Base-by-base conservation (phyloP, 495 filamentous ascomycete genomes). In the Rhizodiscina lignyota region DNA sequence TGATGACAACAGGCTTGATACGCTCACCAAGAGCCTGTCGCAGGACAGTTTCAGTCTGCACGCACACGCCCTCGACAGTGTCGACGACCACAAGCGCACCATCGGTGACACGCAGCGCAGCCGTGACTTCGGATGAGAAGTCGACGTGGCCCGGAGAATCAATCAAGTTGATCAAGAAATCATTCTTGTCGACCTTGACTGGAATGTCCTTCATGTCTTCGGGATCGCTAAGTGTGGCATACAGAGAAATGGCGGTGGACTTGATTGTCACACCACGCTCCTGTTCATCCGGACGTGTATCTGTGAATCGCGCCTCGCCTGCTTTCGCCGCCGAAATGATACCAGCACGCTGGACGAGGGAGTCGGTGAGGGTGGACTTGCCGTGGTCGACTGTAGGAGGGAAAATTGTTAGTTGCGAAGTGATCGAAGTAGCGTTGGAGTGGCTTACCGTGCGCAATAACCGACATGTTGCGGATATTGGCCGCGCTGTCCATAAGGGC, bases 91-190 rank as follows among this genome's bases (percentile, higher is more conserved):
- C 89, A 43, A 99, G 79, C 46, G 89, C 89, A 79, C 89, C 89
- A 55, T 99, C 89, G 49, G 89, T 99, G 65, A 99, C 89, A 81
- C 89, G 89, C 52, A 99, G 86, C 55, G 89, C 89, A 59, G 89
- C 89, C 54, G 89, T 99, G 57, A 99, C 89, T 63, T 99, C 89
- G 44, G 89, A 99, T 17, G 89, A 99, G 79, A 99, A 99, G 67
- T 99, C 89, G 62, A 99, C 89, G 85, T 99, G 89, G 69, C 89
- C 89, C 42, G 89, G 89, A 20, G 89, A 99, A 62, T 99, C 89
- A 65, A 99, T 99, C 72, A 99, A 69, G 75, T 99, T 99, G 74
- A 99, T 87, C 74, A 99, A 72, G 76, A 99, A 99, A 60, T 94
- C 83, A 60, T 70, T 67, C 62, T 91, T 86, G 39, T 83, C 73